Percentiles rank a stretch among this genome's conserved stretches.
Evolutionary conservation across 495 filamentous ascomycete genomes (phyloP).

Genomic region (Friedmanniomyces endolithicus): DNA sequence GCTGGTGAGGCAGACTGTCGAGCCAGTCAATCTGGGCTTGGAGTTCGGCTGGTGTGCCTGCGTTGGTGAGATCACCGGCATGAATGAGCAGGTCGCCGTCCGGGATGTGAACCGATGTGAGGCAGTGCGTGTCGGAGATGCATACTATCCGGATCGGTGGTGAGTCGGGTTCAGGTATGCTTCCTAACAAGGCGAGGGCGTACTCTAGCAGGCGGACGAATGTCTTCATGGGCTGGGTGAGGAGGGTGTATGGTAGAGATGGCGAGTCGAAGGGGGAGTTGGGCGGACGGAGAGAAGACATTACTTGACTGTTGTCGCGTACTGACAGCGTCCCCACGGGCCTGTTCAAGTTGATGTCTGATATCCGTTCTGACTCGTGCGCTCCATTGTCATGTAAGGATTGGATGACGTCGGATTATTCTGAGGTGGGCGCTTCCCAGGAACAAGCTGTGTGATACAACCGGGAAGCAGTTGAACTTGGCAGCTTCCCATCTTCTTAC

Average conservation of each 20-base stretch:
- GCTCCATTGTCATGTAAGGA: no score
- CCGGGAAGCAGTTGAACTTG: background rate
- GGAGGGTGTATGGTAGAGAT: slow-evolving; percentile 37
- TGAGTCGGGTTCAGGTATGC: slow-evolving; percentile 40
- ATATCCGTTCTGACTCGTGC: no score
- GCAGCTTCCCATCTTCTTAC: no score
- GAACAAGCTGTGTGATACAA: background rate
- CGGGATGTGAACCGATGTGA: slow-evolving; percentile 47
- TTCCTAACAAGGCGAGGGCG: slow-evolving; percentile 50
- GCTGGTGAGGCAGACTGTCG: slow-evolving; percentile 49
- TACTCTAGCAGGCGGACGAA: slow-evolving; percentile 43
- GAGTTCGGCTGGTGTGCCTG: slow-evolving; percentile 57
- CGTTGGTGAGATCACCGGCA: slow-evolving; percentile 70
- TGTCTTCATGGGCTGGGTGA: slow-evolving; percentile 40
- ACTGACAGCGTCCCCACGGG: no score
- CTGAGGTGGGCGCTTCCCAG: background rate
- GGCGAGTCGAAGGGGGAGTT: slow-evolving; percentile 37
- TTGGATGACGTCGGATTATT: background rate
- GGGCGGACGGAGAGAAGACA: slow-evolving; percentile 5
- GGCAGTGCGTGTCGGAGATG: slow-evolving; percentile 78
- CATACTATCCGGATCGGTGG: slow-evolving; percentile 65
- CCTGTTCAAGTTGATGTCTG: background rate
- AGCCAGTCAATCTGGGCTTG: slow-evolving; percentile 75
- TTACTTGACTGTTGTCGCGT: no score
- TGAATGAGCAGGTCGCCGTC: slow-evolving; percentile 76